Conservation (phyloP, 306 rosid genomes). For the Prunus mira region DNA sequence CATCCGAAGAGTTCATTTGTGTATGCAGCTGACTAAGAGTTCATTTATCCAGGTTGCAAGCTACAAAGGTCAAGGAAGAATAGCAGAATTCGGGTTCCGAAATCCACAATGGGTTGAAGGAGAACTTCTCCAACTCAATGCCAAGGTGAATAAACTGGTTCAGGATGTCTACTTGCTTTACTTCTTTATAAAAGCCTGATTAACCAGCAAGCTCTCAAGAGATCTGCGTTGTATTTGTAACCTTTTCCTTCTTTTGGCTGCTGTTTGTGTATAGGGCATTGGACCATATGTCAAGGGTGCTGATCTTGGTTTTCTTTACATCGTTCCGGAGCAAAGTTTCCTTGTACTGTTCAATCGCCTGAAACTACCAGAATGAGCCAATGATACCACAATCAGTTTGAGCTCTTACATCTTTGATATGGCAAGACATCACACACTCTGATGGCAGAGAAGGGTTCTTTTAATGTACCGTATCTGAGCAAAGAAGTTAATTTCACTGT, state of each 20-base stretch:
- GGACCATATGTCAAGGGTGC: constrained; percentile 95
- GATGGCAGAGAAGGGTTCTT: constrained; percentile 25
- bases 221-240: background rate
- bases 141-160: constrained; percentile 60
- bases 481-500: constrained; percentile 22
- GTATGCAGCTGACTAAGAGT: constrained; percentile 20
- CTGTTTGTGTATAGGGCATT: constrained; percentile 56
- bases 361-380: constrained; percentile 70
- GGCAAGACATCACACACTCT: constrained; percentile 22
- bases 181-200: constrained; percentile 19
- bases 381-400: background rate
- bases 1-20: background rate
- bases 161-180: background rate
- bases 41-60: constrained; percentile 63
- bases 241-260: constrained; percentile 1
- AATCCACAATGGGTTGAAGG: constrained; percentile 97
- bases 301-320: constrained; percentile 90
- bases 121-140: constrained; percentile 89
- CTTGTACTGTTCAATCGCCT: constrained; percentile 90
- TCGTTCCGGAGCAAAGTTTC: constrained; percentile 88
- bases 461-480: constrained; percentile 8
- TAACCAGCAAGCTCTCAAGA: background rate
- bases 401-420: constrained; percentile 12
- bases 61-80: constrained; percentile 92
- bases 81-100: constrained; percentile 79